phyloP scores from a whole-genome alignment of 225 moss, liverwort and hornwort genomes.

The Marchantia paleacea region DNA sequence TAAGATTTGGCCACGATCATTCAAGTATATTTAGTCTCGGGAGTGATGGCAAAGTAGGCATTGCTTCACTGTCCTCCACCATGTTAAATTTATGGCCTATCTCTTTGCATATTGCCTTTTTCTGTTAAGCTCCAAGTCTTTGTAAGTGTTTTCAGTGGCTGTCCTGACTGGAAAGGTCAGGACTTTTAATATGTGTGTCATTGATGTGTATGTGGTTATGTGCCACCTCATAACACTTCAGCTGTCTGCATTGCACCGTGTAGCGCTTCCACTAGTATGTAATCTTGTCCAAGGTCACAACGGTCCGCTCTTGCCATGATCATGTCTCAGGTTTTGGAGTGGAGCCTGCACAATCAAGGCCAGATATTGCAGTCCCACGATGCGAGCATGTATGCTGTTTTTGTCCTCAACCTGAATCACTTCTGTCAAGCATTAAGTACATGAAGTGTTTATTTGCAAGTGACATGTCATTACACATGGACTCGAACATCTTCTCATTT shows the following conservation, averaged over 20 bases:
- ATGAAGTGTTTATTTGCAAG: too few species aligned
- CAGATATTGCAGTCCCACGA: slow-evolving; percentile 70
- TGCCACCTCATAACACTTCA: background rate
- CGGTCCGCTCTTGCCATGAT: background rate
- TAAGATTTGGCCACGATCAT: slow-evolving; percentile 83
- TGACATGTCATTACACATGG: too few species aligned
- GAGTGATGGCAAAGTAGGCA: slow-evolving; percentile 72
- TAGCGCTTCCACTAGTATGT: background rate
- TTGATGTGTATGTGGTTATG: background rate
- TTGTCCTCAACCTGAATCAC: background rate
- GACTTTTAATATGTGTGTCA: background rate
- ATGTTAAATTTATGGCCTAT: background rate
- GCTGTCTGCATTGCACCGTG: background rate
- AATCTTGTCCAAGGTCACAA: background rate
- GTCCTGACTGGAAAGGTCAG: too few species aligned
- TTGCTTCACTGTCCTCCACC: too few species aligned
- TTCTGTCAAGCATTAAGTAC: too few species aligned
- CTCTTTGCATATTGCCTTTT: too few species aligned
- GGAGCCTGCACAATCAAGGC: slow-evolving; percentile 94
- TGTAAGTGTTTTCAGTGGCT: too few species aligned
- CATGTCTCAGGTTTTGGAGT: slow-evolving; percentile 68
- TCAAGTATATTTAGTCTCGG: slow-evolving; percentile 82
- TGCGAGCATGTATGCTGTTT: slow-evolving; percentile 60
- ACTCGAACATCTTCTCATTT: too few species aligned
- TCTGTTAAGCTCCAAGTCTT: too few species aligned